Base-by-base conservation (phyloP, 2,329 filamentous ascomycete genomes). In the Neurospora sp. region DNA sequence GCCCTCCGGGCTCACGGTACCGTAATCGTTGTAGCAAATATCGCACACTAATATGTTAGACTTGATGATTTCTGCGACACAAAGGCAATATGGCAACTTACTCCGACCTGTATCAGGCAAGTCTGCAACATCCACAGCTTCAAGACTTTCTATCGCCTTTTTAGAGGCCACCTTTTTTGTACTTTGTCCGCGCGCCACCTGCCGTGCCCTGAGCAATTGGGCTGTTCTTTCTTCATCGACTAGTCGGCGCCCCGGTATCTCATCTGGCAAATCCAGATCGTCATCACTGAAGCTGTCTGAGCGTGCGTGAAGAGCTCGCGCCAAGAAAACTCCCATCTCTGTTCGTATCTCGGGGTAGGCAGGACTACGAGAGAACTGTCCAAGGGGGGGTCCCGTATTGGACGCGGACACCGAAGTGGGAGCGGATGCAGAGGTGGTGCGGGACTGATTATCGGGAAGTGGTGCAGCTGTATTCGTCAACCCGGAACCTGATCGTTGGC, bases 11-110 rank as follows among this genome's bases (percentile, higher is more conserved):
- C 84, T 87, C 70, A 80, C 77, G 15, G 83, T 80, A 40, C 86
- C 86, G 73, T 85, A 89, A 9, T 89, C 86, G 72, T 89, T 89
- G 75, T 90, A 90, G 78, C 88, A 90, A 71, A 90, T 90, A 23
- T 86, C 83, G 75, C 88, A 90, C 15, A 79, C 87, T 90, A 42
- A 9, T 13, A 8, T 52, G 69, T 73, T 72, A 68, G 43, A 23
- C 67, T 10, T 3, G n/a, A 66, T 52, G 58, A 62, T 4, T 43
- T 75, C 68, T 68, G 40, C 69, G 0, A 67, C 66, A 23, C 17
- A 38, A 67, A 38, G 13, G 36, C 33, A 67, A 71, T 52, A 66
- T 70, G 68, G 46, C 38, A 72, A 78, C 83, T 77, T 78, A 87
- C 85, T 83, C 74, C 79, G 80, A 71, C 87, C 85, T 52, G 75